Evolutionary conservation across 768 basidiomycete genomes (phyloP), one percentile per base, ranked within the genome.

Genomic region (Exsudoporus frostii): DNA sequence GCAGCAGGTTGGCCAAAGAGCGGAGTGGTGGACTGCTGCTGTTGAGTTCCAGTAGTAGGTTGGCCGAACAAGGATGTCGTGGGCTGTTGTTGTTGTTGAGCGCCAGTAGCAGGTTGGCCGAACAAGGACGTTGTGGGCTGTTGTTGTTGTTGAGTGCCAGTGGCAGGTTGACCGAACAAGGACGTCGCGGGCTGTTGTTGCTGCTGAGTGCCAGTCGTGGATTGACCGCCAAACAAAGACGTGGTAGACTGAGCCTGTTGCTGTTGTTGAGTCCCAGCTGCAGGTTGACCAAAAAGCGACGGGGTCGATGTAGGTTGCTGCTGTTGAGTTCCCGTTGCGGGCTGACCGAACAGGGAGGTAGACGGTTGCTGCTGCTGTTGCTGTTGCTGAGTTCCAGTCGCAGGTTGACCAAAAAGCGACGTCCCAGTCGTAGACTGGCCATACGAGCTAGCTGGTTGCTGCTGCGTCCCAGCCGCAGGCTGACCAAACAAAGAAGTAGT

Each of bases 221-320:
- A 6, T 45, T 54, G 61, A 19, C 53, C 54, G 42, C 65, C 54
- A 38, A 75, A 74, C 7, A 72, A 14, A 0, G 64, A 47, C 7
- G 70, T 57, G 15, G 50, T 19, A 33, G 57, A 44, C 19, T 59
- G 64, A 10, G 60, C 59, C 22, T 64, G 68, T 15, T 66, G 64
- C 24, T 66, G 69, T 17, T 68, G 64, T 22, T 50, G 57, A 11
- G 55, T 44, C 1, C 46, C 51, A 25, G 56, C 45, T 53, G 60
- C 54, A 19, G 67, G 54, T 51, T 74, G 71, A 6, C 76, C 72
- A 61, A 79, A 77, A 19, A 74, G 48, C 0, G 72, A 61, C 1
- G 62, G 56, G 3, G 62, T 33, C 5, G 56, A 45, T 39, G 45
- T 3, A 5, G 55, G 56, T 9, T 53, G 55, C 15, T 60, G 58